Evolutionary conservation across 2,329 filamentous ascomycete genomes (phyloP), one percentile per base, ranked within the genome.

Genomic region (Alternaria viburni): DNA sequence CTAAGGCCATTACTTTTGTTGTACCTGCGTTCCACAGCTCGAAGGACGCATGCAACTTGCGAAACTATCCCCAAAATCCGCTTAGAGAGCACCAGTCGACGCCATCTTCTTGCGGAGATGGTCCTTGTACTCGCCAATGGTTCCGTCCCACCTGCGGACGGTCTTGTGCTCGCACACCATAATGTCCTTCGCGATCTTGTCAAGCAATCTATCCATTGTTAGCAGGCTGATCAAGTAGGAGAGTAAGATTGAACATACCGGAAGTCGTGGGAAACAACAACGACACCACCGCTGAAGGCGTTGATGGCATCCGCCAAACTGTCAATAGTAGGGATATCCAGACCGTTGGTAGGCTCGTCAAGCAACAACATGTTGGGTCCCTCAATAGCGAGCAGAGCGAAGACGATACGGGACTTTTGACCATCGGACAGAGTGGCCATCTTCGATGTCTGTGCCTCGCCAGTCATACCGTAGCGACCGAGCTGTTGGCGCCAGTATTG

Each of bases 161-260:
- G 93, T 94, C 88, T 94, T 93, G 89, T 99, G 93, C 85, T 99
- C 96, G 83, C 96, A 99, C 60, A 99, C 96, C 84, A 99, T 90
- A 83, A 99, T 99, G 82, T 99, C 93, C 88, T 99, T 99, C 74
- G 96, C 96, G 81, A 99, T 98, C 87, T 97, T 97, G 89, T 99
- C 96, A 70, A 99, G 90, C 77, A 99, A 86, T 86, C 95, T 96
- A 74, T 54, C 32, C 52, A 61, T n/a, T 36, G 72, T 85, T 75
- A 84, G 82, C 65, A 65, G 46, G 54, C 50, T 17, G 10, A 46
- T 50, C 15, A n/a, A 50, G 25, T 4, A 19, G 25, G 25, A 32
- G 6, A n/a, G 12, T 15, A 4, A 19, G 11, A 36, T 13, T 50
- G 13, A 54, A 76, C 90, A 80, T 89, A 96, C 93, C 93, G 91